These are phyloP conservation scores for Candida vartiovaarae DNA, from an alignment of 805 yeast genomes.

Conservation along the genomic window DNA sequence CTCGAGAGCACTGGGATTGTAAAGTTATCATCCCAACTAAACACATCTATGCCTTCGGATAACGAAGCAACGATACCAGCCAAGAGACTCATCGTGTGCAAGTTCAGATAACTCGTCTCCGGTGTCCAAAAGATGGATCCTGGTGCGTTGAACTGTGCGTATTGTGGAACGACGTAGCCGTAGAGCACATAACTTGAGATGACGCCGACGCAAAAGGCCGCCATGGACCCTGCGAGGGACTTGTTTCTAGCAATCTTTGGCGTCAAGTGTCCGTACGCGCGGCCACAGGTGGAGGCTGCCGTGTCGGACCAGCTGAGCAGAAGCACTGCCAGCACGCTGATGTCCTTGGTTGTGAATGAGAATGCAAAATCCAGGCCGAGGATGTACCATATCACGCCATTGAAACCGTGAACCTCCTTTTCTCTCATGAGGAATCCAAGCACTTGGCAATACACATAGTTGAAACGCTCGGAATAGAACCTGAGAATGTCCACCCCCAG, in stretches of 20 bases:
- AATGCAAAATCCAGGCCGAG: conserved; percentile 74
- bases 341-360: conserved; percentile 67
- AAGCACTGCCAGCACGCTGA: conserved; percentile 66
- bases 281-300: conserved; percentile 91
- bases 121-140: conserved; percentile 62
- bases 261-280: conserved; percentile 77
- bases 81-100: conserved; percentile 47
- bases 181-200: conserved; percentile 61
- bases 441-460: conserved; percentile 53
- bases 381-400: conserved; percentile 86
- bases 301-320: conserved; percentile 96
- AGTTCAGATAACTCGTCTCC: conserved; percentile 47
- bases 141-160: conserved; percentile 44
- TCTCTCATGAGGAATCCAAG: conserved; percentile 85
- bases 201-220: conserved; percentile 74
- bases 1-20: conserved; percentile 90
- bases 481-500: conserved; percentile 63
- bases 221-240: conserved; percentile 84
- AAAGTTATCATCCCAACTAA: conserved; percentile 82
- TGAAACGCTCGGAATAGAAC: conserved; percentile 53
- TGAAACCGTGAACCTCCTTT: conserved; percentile 60
- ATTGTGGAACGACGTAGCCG: conserved; percentile 63
- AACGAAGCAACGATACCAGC: conserved; percentile 81
- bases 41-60: conserved; percentile 77
- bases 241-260: conserved; percentile 70